These are phyloP conservation scores for Ottelia alismoides DNA, from an alignment of 106 monocot species.

Conservation along the genomic window DNA sequence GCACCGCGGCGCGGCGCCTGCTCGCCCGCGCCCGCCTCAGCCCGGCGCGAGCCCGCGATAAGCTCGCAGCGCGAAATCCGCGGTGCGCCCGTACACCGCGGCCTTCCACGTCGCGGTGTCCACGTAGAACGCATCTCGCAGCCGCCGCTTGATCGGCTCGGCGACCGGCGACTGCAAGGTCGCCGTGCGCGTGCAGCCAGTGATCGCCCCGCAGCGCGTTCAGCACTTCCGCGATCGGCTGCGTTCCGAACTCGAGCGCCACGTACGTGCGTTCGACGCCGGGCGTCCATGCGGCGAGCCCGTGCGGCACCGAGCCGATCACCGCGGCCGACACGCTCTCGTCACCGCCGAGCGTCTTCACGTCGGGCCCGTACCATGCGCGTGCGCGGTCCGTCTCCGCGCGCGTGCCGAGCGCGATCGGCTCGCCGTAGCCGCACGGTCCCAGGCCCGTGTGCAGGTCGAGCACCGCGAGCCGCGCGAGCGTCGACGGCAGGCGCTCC, in stretches of 20 bases:
- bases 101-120: not conserved
- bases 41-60: not conserved
- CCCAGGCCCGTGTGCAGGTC: not conserved
- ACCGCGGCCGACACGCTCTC: not conserved
- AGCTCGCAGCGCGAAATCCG: not conserved
- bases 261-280: no score
- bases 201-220: not conserved
- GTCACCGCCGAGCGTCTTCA: no score
- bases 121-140: not conserved
- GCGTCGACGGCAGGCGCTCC: not conserved
- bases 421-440: not conserved
- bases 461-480: not conserved
- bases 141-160: not conserved
- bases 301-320: not conserved
- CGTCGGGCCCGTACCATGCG: not conserved
- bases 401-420: not conserved
- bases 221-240: not conserved
- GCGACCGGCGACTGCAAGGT: not conserved
- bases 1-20: no score
- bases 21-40: not conserved
- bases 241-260: not conserved
- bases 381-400: no score
- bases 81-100: not conserved
- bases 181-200: not conserved
- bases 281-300: not conserved